Conservation (phyloP, 208 protist genomes). For the Leishmania lainsoni region DNA sequence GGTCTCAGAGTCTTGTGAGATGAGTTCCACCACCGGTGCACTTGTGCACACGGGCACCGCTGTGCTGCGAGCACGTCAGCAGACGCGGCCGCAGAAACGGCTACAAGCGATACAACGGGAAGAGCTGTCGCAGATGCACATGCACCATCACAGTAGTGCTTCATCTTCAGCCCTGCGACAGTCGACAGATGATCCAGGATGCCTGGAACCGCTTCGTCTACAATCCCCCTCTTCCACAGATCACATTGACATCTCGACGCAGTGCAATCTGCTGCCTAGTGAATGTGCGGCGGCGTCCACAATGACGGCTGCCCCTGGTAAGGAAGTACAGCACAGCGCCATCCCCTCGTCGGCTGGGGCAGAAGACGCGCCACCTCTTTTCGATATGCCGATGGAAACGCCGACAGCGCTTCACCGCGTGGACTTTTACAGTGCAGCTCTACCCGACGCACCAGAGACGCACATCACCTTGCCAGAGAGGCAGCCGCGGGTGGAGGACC, state of each 20-base stretch:
- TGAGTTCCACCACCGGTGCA: background rate
- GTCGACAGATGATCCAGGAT: background rate
- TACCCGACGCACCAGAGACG: background rate
- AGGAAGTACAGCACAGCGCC: background rate
- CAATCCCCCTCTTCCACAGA: background rate
- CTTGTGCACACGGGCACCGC: background rate
- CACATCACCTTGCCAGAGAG: background rate
- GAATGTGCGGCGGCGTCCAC: background rate
- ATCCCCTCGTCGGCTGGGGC: too few relatives aligned
- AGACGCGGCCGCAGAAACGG: background rate
- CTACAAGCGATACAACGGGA: background rate
- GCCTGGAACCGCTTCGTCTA: background rate
- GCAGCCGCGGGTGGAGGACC: slow-evolving; percentile 31
- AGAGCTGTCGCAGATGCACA: background rate
- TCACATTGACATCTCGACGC: background rate
- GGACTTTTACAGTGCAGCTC: slow-evolving; percentile 13
- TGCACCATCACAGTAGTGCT: background rate
- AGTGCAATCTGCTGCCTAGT: slow-evolving; percentile 6
- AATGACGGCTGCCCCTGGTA: background rate
- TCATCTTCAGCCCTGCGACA: background rate
- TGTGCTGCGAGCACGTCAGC: background rate
- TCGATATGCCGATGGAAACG: background rate
- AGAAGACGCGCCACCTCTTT: background rate
- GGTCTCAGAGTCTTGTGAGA: background rate
- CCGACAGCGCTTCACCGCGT: slow-evolving; percentile 9